These are phyloP conservation scores for Priceomyces medius DNA, from an alignment of 805 yeast genomes.

Conservation along the genomic window DNA sequence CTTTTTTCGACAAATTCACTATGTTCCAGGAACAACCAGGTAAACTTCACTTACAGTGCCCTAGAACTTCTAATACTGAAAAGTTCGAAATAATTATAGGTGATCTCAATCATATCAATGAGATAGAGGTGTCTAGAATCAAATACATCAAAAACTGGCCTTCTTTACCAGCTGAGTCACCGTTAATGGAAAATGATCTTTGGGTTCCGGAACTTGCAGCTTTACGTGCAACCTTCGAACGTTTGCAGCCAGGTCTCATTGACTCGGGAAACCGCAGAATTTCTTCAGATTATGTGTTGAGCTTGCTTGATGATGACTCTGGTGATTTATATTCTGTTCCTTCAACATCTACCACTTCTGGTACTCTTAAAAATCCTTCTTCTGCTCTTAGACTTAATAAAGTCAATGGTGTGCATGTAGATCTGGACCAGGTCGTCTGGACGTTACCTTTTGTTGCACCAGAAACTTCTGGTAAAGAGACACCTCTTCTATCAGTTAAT, in stretches of 20 bases:
- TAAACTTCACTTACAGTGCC: constrained; percentile 35
- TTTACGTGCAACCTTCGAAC: constrained; percentile 48
- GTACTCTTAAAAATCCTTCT: constrained; percentile 9
- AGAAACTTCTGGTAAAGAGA: constrained; percentile 3
- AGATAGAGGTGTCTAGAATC: constrained; percentile 23
- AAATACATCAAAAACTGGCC: constrained; percentile 9
- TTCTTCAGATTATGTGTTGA: constrained; percentile 21
- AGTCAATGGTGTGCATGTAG: constrained; percentile 33
- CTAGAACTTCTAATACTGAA: constrained; percentile 23
- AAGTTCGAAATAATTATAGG: constrained; percentile 31
- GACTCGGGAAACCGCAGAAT: constrained; percentile 40
- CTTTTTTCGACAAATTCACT: constrained; percentile 29
- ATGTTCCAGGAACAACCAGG: constrained; percentile 17
- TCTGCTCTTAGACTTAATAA: constrained; percentile 25
- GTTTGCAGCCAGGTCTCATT: constrained; percentile 34
- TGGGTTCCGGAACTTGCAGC: constrained; percentile 44
- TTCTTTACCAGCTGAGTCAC: constrained; percentile 11
- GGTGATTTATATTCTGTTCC: neutral
- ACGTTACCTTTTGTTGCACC: constrained; percentile 22
- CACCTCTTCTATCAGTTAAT: constrained; percentile 17
- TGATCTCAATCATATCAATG: constrained; percentile 20
- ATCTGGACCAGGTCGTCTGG: constrained; percentile 27
- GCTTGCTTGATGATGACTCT: constrained; percentile 7
- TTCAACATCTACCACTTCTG: neutral
- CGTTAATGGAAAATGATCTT: constrained; percentile 24